These are phyloP conservation scores for Amauroascus niger DNA, from an alignment of 2,329 filamentous ascomycete genomes.

Conservation along the genomic window DNA sequence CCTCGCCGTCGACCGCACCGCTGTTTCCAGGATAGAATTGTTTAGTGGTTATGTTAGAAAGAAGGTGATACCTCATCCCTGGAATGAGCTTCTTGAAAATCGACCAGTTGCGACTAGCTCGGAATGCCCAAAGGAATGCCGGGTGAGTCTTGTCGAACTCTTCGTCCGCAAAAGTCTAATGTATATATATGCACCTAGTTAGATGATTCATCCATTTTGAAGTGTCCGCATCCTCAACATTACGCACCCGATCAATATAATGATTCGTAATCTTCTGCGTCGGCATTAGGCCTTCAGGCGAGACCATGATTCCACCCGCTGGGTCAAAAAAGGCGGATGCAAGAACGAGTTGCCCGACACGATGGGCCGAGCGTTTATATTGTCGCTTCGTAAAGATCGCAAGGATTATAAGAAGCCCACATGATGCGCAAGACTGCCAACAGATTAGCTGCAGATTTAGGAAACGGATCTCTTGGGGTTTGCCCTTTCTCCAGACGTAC, in stretches of 20 bases:
- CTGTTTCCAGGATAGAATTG: conserved; percentile 42
- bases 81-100: conserved; percentile 58
- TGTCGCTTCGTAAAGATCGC: conserved; percentile 47
- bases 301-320: conserved; percentile 39
- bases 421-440: conserved; percentile 50
- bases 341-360: conserved; percentile 52
- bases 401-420: conserved; percentile 48
- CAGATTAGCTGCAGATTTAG: not conserved
- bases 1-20: conserved; percentile 31
- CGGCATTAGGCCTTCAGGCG: conserved; percentile 36
- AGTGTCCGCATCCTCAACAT: not conserved
- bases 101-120: conserved; percentile 68
- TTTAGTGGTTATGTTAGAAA: conserved; percentile 40
- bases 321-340: conserved; percentile 38
- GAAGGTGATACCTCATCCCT: conserved; percentile 63
- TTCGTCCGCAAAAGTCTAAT: conserved; percentile 53
- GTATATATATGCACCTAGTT: conserved; percentile 12
- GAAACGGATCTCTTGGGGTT: not conserved
- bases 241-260: conserved; percentile 54
- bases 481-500: conserved; percentile 39
- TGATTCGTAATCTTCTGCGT: conserved; percentile 65
- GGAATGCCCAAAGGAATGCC: conserved; percentile 79
- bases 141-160: conserved; percentile 66
- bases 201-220: not conserved
- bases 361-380: conserved; percentile 46